phyloP scores from a whole-genome alignment of 139 green algal genomes.

The Mesostigma viride region DNA sequence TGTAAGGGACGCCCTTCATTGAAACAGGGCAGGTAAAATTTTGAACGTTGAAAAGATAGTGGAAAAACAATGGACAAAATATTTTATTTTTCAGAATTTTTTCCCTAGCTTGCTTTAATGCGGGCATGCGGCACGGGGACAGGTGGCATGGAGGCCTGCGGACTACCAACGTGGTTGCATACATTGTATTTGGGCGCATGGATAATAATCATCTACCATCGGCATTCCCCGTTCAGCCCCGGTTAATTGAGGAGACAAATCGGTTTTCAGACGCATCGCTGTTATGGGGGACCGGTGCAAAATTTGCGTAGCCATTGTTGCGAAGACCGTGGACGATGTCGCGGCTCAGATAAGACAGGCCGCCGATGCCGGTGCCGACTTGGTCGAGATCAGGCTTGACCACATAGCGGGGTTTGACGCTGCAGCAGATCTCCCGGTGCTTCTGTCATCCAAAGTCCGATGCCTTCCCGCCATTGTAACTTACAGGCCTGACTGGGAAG shows the following conservation, averaged over 20 bases:
- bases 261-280: background rate
- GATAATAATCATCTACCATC: too few relatives aligned
- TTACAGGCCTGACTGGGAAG: slow-evolving; percentile 74
- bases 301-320: background rate
- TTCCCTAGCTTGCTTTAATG: background rate
- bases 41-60: too few relatives aligned
- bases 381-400: slow-evolving; percentile 22
- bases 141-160: background rate
- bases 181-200: too few relatives aligned
- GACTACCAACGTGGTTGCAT: background rate
- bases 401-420: slow-evolving; percentile 15
- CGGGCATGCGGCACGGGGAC: background rate
- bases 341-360: too few relatives aligned
- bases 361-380: slow-evolving; percentile 18
- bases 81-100: too few relatives aligned
- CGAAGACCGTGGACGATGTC: background rate
- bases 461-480: slow-evolving; percentile 26
- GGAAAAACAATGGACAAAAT: too few relatives aligned
- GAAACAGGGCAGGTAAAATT: too few relatives aligned
- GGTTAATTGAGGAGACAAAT: too few relatives aligned
- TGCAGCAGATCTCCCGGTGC: background rate
- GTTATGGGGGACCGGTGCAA: background rate
- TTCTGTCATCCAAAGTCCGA: slow-evolving; percentile 1
- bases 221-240: too few relatives aligned
- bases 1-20: too few relatives aligned